Base-by-base conservation (phyloP, 116 monocot genomes). In the Thalassia testudinum region DNA sequence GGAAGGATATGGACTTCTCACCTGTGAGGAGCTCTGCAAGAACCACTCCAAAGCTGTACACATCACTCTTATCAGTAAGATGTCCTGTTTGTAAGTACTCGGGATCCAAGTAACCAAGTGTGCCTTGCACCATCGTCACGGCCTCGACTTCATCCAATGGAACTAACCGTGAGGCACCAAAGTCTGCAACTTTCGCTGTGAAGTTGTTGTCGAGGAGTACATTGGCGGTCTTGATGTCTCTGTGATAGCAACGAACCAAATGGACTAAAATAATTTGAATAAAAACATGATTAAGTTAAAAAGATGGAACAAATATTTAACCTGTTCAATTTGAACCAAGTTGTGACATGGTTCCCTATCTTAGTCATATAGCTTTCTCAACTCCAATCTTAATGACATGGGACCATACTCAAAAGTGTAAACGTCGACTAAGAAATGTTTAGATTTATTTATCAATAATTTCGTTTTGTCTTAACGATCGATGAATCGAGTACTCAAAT, bases 61-160 rank as follows among this genome's bases (percentile, higher is more conserved):
- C 68, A 20, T 68, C 74, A 26, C 74, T 74, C 62, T 68, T 68
- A 14, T 68, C 74, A 1, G 74, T 59, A 1, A 74, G 58, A 16
- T 74, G 50, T 38, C 64, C 50, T 11, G 50, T 63, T 14, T 25
- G 64, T 21, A 64, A 53, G 64, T 75, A 69, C 55, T 75, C 69
- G 0, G 75, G 75, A 21, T 75, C 75, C 27, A 75, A 38, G 47
- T 75, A 75, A 5, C 75, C 75, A 1, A 51, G 18, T 16, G 75
- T 75, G 10, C 75, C 75, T 19, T 69, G 64, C 18, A 47, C 21
- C 17, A 45, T 11, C n/a, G 59, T 47, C 47, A 21, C 45, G 0
- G 47, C 11, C 1, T 29, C 16, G n/a, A 16, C 17, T 27, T 47
- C 27, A 13, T 59, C 59, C 3, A 38, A 28, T 8, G 59, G 1